Evolutionary conservation across 257 asterid species (phyloP).

Genomic region (Salvia rosmarinus): DNA sequence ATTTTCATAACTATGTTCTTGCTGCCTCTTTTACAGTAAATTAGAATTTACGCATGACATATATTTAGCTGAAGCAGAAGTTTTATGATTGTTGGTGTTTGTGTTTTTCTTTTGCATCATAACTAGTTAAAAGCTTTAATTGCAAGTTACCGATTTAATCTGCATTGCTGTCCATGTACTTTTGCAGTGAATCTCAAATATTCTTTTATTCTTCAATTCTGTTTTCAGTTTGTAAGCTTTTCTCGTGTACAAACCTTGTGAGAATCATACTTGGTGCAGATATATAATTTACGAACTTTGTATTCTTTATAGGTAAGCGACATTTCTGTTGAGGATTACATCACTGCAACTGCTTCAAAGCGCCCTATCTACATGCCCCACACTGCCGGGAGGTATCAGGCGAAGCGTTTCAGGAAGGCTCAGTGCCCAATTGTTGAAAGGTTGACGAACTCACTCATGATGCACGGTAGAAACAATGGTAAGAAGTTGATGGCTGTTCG

Average conservation of each 20-base stretch:
- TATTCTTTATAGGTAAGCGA: slow-evolving; percentile 52
- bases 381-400: slow-evolving; percentile 91
- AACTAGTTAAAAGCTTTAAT: background rate
- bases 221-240: background rate
- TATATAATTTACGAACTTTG: no score
- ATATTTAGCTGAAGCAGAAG: background rate
- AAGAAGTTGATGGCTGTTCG: slow-evolving; percentile 90
- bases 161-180: background rate
- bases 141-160: no score
- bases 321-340: slow-evolving; percentile 83
- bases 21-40: background rate
- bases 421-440: slow-evolving; percentile 85
- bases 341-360: slow-evolving; percentile 76
- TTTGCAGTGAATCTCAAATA: background rate
- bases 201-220: background rate
- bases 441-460: slow-evolving; percentile 83
- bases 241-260: background rate
- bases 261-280: background rate
- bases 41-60: background rate
- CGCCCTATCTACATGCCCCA: slow-evolving; percentile 74
- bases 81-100: background rate
- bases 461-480: slow-evolving; percentile 93
- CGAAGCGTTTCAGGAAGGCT: slow-evolving; percentile 79
- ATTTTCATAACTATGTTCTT: background rate
- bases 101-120: background rate